phyloP scores from a whole-genome alignment of 345 rosid genomes.

The Eucalyptus cladocalyx region DNA sequence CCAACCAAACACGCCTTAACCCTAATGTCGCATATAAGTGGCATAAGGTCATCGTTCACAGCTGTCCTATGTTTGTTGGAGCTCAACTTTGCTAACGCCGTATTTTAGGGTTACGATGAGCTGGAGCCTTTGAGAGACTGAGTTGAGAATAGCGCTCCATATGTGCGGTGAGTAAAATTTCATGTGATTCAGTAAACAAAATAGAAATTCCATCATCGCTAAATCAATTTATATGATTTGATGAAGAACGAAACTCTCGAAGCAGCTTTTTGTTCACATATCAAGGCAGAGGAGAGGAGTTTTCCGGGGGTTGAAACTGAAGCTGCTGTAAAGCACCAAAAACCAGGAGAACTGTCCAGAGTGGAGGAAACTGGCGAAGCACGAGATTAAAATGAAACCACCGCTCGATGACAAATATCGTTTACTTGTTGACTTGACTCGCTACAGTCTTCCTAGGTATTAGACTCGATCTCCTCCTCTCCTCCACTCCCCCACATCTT shows the following conservation, averaged over 20 bases:
- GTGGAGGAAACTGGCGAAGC: rapidly evolving
- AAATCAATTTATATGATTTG: too few species aligned
- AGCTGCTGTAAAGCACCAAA: background rate
- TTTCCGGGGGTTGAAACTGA: background rate
- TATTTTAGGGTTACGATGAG: too few species aligned
- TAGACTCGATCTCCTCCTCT: background rate
- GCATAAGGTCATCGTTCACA: rapidly evolving
- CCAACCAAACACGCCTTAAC: background rate
- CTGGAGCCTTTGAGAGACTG: too few species aligned
- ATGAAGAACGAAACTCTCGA: background rate
- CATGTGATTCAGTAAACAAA: too few species aligned
- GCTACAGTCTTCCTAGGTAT: background rate
- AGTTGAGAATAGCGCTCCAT: too few species aligned
- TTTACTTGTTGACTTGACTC: background rate
- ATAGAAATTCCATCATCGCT: too few species aligned
- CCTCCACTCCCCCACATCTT: background rate
- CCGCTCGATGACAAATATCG: background rate
- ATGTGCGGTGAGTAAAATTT: too few species aligned
- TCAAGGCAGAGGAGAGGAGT: background rate
- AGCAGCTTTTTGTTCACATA: background rate
- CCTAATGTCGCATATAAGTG: background rate
- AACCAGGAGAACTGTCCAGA: background rate
- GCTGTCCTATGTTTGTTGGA: too few species aligned
- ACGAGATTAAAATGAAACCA: background rate
- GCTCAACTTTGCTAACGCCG: rapidly evolving